Conservation (phyloP, 495 filamentous ascomycete genomes). For the Stereocaulon alpinum region DNA sequence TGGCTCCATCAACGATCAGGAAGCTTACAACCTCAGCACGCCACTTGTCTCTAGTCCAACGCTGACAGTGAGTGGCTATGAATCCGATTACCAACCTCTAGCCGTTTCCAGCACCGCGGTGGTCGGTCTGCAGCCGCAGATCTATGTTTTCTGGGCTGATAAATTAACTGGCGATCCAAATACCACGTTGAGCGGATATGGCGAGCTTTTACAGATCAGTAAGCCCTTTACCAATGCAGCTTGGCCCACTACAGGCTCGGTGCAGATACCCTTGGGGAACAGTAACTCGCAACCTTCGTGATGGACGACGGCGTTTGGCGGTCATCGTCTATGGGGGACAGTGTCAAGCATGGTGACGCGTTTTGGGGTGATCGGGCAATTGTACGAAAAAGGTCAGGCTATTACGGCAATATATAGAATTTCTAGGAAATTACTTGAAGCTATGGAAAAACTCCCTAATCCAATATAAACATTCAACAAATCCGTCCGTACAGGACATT, state of each 20-base stretch:
- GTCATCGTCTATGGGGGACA: neutral
- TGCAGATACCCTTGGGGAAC: constrained; percentile 16
- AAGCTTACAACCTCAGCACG: constrained; percentile 19
- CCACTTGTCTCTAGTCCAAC: constrained; percentile 14
- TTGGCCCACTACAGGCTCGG: constrained; percentile 6
- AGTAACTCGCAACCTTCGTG: constrained; percentile 7
- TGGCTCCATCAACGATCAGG: constrained; percentile 14
- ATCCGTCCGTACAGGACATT: neutral
- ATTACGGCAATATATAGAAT: neutral
- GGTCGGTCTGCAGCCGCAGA: constrained; percentile 1
- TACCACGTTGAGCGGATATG: constrained; percentile 6
- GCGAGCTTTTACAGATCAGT: constrained; percentile 9
- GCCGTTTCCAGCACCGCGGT: constrained; percentile 11
- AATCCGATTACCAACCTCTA: constrained; percentile 19
- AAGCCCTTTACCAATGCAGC: neutral
- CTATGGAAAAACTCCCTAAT: neutral
- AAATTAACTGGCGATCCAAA: constrained; percentile 10
- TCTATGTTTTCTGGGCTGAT: constrained; percentile 21
- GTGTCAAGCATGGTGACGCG: neutral
- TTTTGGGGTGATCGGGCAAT: too few species aligned
- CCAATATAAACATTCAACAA: neutral
- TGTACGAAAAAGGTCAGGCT: neutral
- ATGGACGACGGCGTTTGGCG: neutral
- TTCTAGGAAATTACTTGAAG: too few species aligned
- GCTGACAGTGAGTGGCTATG: constrained; percentile 2